A percentile compares a stretch with the other conserved stretches of the same genome.
phyloP scores from a whole-genome alignment of 805 yeast genomes.

The Pichia eremophila region DNA sequence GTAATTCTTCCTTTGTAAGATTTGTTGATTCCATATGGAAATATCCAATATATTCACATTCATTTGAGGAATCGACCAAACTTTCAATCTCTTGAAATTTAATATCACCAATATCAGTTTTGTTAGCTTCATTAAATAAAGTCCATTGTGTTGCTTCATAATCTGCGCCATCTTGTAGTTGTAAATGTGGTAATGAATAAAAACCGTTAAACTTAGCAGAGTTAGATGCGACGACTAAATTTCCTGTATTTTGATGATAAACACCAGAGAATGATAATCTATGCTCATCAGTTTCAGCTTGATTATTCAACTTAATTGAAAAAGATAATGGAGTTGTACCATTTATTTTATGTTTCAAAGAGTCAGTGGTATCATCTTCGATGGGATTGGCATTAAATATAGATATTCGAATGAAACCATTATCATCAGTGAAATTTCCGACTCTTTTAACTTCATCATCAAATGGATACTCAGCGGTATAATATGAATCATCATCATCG shows the following conservation, averaged over 20 bases:
- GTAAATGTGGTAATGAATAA: conserved; percentile 53
- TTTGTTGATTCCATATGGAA: conserved; percentile 61
- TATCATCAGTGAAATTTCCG: conserved; percentile 21
- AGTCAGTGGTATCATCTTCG: not conserved
- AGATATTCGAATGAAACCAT: conserved; percentile 16
- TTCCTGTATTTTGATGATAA: conserved; percentile 59
- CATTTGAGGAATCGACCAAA: conserved; percentile 24
- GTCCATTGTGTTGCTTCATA: conserved; percentile 39
- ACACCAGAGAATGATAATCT: conserved; percentile 46
- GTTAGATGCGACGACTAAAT: conserved; percentile 46
- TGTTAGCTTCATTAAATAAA: conserved; percentile 34
- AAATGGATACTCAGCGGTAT: not conserved
- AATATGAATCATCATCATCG: not conserved
- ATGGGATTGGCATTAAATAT: conserved; percentile 11
- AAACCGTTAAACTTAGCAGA: conserved; percentile 58
- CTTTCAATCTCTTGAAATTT: conserved; percentile 28
- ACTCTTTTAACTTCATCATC: conserved; percentile 7
- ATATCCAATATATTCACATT: conserved; percentile 66
- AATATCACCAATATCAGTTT: conserved; percentile 32
- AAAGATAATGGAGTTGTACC: conserved; percentile 29
- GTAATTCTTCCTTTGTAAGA: conserved; percentile 41
- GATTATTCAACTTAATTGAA: conserved; percentile 29
- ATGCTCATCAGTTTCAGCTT: conserved; percentile 40
- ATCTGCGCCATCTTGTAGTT: conserved; percentile 28
- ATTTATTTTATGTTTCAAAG: not conserved